Evolutionary conservation across 2,329 filamentous ascomycete genomes (phyloP).

Genomic region (Xylaria sp.): DNA sequence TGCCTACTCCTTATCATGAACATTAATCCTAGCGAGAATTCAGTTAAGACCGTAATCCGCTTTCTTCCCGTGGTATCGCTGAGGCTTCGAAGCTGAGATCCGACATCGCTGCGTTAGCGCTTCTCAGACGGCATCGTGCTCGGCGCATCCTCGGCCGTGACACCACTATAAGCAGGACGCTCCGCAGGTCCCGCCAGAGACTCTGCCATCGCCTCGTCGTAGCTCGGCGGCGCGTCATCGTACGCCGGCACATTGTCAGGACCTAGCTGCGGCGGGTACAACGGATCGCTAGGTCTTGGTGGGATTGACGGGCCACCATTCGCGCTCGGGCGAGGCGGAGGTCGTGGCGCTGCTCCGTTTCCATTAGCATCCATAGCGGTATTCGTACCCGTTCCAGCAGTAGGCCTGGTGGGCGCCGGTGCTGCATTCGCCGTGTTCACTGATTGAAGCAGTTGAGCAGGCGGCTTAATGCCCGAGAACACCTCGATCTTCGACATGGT

Average conservation of each 20-base stretch:
- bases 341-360: conserved; percentile 42
- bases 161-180: conserved; percentile 70
- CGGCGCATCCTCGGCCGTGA: conserved; percentile 65
- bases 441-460: conserved; percentile 70
- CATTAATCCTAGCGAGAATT: no score
- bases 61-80: neutral
- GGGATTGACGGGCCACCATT: conserved; percentile 25
- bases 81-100: no score
- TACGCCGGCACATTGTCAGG: conserved; percentile 50
- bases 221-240: conserved; percentile 89
- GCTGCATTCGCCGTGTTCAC: conserved; percentile 31
- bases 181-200: conserved; percentile 67
- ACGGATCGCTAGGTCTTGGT: conserved; percentile 49
- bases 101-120: conserved; percentile 4
- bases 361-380: neutral
- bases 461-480: conserved; percentile 86
- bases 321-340: conserved; percentile 46
- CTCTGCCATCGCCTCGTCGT: conserved; percentile 89
- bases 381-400: conserved; percentile 36
- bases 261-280: conserved; percentile 65
- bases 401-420: conserved; percentile 27
- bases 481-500: conserved; percentile 76
- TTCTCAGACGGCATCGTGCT: conserved; percentile 49
- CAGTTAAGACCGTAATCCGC: no score
- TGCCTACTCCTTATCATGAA: neutral